A percentile compares a stretch with the other conserved stretches of the same genome.
phyloP scores from a whole-genome alignment of 2,329 filamentous ascomycete genomes.

The Tothia fuscella region DNA sequence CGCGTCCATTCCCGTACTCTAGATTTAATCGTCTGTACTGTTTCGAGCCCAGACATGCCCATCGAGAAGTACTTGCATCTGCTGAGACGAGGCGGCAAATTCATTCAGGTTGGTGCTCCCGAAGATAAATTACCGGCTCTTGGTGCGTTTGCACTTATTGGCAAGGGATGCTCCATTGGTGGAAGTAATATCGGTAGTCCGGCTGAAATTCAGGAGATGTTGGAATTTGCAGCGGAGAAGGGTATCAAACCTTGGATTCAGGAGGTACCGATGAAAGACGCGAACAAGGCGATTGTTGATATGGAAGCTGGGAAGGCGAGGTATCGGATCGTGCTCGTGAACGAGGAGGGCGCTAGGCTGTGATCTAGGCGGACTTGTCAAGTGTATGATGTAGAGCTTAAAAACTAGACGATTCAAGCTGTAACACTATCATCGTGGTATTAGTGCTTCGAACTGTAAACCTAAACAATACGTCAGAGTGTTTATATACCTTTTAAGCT shows the following conservation, averaged over 20 bases:
- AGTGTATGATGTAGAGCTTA: neutral
- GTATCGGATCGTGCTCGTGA: constrained; percentile 30
- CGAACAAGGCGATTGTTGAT: constrained; percentile 47
- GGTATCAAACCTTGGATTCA: constrained; percentile 52
- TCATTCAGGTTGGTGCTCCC: constrained; percentile 52
- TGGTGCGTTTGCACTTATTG: constrained; percentile 40
- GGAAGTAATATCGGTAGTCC: constrained; percentile 40
- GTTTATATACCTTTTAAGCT: no score
- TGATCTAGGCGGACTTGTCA: neutral
- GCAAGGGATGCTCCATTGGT: constrained; percentile 38
- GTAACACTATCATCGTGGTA: no score
- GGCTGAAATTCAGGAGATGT: constrained; percentile 48
- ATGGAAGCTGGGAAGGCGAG: constrained; percentile 43
- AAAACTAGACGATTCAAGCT: no score
- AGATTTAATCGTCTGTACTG: constrained; percentile 44
- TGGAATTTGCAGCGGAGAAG: constrained; percentile 47
- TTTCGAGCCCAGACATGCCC: constrained; percentile 44
- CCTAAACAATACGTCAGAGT: no score
- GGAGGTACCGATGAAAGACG: constrained; percentile 44
- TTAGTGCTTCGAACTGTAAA: no score
- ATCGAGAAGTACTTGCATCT: constrained; percentile 45
- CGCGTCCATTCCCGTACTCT: constrained; percentile 36
- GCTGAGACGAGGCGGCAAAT: constrained; percentile 42
- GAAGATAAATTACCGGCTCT: constrained; percentile 40
- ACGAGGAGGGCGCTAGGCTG: constrained; percentile 20